A percentile compares a stretch with the other conserved stretches of the same genome.
phyloP scores from a whole-genome alignment of 1,284 basidiomycete species.

The Fomitopsis palustris region DNA sequence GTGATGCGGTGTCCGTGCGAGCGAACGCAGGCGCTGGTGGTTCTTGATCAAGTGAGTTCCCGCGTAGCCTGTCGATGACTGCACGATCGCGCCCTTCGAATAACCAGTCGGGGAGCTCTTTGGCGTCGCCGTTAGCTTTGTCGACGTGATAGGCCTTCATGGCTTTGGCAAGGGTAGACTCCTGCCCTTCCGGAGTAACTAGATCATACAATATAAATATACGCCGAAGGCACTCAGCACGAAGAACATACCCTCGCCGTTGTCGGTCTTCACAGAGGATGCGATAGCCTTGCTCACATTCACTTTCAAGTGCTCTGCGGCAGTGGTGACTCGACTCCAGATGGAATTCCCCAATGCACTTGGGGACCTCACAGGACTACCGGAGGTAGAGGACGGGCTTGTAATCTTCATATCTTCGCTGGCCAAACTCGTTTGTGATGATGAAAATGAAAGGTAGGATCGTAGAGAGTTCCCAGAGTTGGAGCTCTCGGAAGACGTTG shows the following conservation, averaged over 20 bases:
- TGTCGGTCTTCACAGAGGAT: slow-evolving; percentile 35
- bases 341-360: slow-evolving; percentile 32
- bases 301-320: slow-evolving; percentile 50
- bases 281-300: slow-evolving; percentile 58
- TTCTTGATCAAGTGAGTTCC: not conserved
- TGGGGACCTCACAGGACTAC: slow-evolving; percentile 30
- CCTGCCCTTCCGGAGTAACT: slow-evolving; percentile 56
- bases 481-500: slow-evolving; percentile 29
- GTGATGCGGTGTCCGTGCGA: not conserved
- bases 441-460: slow-evolving; percentile 26
- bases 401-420: slow-evolving; percentile 23
- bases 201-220: slow-evolving; percentile 4
- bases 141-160: slow-evolving; percentile 66
- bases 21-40: not conserved
- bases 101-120: slow-evolving; percentile 66
- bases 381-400: not conserved
- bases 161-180: slow-evolving; percentile 58
- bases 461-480: slow-evolving; percentile 3
- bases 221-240: slow-evolving; percentile 3
- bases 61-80: slow-evolving; percentile 7
- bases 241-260: slow-evolving; percentile 46
- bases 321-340: slow-evolving; percentile 54
- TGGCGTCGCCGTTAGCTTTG: slow-evolving; percentile 46
- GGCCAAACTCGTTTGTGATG: slow-evolving; percentile 45
- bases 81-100: slow-evolving; percentile 56